Evolutionary conservation across 441 rosid species (phyloP).

Genomic region (Croton setiger): DNA sequence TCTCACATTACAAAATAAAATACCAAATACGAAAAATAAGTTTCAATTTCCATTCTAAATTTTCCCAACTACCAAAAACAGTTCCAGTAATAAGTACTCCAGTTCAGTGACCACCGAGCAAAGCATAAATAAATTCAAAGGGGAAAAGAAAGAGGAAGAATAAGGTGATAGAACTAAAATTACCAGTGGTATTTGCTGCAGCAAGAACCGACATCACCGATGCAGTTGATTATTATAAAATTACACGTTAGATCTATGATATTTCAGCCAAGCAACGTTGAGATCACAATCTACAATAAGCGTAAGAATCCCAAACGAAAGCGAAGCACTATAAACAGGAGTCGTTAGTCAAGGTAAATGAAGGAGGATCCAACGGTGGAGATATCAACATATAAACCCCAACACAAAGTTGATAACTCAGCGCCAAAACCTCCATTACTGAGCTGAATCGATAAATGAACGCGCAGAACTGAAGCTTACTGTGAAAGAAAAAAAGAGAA

Average conservation of each 20-base stretch:
- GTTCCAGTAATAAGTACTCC: neutral
- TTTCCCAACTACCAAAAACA: slow-evolving; percentile 4
- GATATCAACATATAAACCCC: slow-evolving; percentile 16
- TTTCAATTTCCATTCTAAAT: neutral
- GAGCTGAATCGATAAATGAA: slow-evolving; percentile 24
- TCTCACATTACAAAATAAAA: neutral
- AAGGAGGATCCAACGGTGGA: slow-evolving; percentile 33
- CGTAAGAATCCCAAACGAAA: slow-evolving; percentile 19
- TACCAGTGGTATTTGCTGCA: slow-evolving; percentile 33
- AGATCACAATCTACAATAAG: slow-evolving; percentile 30
- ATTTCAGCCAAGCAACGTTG: slow-evolving; percentile 32
- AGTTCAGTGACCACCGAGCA: neutral
- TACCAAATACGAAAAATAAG: neutral
- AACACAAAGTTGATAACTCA: slow-evolving; percentile 33
- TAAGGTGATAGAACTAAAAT: slow-evolving; percentile 7
- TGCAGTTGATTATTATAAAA: slow-evolving; percentile 25
- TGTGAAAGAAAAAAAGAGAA: neutral
- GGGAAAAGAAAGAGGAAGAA: neutral
- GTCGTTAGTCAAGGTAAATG: slow-evolving; percentile 27
- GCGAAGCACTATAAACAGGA: slow-evolving; percentile 32
- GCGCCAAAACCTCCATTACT: slow-evolving; percentile 37
- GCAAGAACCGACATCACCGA: slow-evolving; percentile 57
- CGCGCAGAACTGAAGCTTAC: slow-evolving; percentile 13
- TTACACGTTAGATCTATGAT: slow-evolving; percentile 47
- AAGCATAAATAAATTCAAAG: neutral